These are phyloP conservation scores for Annulohypoxylon moriforme DNA, from an alignment of 495 filamentous ascomycete genomes.

Conservation along the genomic window DNA sequence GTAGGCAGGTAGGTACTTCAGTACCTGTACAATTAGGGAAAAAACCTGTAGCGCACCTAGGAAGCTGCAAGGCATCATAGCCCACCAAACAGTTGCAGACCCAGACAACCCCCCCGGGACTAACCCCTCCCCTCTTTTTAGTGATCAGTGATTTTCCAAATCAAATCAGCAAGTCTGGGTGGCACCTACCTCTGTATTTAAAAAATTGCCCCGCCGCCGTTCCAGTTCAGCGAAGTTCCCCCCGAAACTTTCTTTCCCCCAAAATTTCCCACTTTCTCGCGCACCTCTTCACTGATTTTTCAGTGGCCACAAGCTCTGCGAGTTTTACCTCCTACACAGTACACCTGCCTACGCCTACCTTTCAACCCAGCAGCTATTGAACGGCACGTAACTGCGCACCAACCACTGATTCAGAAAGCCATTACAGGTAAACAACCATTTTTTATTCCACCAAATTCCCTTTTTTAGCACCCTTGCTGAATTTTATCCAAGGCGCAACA, in stretches of 20 bases:
- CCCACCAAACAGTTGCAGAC: constrained; percentile 26
- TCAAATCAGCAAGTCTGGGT: constrained; percentile 41
- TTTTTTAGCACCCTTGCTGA: not conserved
- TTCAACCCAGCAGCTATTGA: not conserved
- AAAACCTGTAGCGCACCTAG: constrained; percentile 3
- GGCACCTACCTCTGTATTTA: constrained; percentile 43
- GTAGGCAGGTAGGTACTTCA: not conserved
- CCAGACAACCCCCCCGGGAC: constrained; percentile 18
- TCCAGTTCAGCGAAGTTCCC: constrained; percentile 44
- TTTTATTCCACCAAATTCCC: not conserved
- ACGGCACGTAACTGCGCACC: not conserved
- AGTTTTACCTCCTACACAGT: not conserved
- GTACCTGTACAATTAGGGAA: not conserved
- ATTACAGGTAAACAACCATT: not conserved
- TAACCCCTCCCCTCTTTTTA: constrained; percentile 35
- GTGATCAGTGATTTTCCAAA: constrained; percentile 43
- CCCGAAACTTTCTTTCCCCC: constrained; percentile 48
- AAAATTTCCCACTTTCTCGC: constrained; percentile 31
- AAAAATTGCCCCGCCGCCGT: constrained; percentile 45
- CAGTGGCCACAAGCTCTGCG: constrained; percentile 13
- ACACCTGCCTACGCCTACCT: not conserved
- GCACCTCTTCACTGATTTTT: constrained; percentile 30
- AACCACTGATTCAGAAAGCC: not conserved
- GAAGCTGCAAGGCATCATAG: constrained; percentile 2
- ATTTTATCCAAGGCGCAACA: not conserved